Base-by-base conservation (phyloP, 345 rosid species). In the Bruguiera sexangula region DNA sequence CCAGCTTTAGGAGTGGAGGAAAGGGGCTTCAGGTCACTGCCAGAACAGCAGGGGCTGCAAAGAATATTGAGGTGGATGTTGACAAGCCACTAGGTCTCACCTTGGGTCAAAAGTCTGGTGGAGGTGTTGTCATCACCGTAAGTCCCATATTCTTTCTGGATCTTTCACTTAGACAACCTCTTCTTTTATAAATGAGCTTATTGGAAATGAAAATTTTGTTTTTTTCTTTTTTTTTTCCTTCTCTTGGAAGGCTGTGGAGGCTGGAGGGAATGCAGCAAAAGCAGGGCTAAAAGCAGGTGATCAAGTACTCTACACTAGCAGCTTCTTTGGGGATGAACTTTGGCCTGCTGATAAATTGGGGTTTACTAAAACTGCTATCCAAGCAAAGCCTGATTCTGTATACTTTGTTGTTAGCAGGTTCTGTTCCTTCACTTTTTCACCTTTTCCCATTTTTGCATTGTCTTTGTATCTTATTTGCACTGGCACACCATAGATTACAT, bases 311-410 rank as follows among this genome's bases (percentile, higher is more conserved):
- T 94, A 94, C 85, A 94, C 98, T 30, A 94, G 98, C 78, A 94
- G 97, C 81, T 94, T 94, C 87, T 94, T 94, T 34, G 98, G 98
- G 3, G 98, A 94, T 79, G 98, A 94, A 74, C 97, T 94, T 71
- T 94, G 98, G 98, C 98, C 98, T 26, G 98, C 98, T 4, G 98
- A 94, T 81, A 94, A 94, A 82, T 77, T 94, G 6, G 98, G 98
- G 9, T 94, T 94, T 60, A 94, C 98, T 43, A 94, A 94, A 86
- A 94, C 98, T 60, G 98, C 98, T 11, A 82, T 94, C 76, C 98
- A 93, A 81, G 98, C 98, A 6, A 93, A 91, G 81, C 98, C 98
- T 20, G 98, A 94, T 64, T 88, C 93, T 72, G 83, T 94, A 71
- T 91, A 94, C 83, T 94, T 94, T 76, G 97, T 94, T 65, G 86